These are phyloP conservation scores for Sarcodon sp. DNA, from an alignment of 768 basidiomycete genomes.

Conservation along the genomic window DNA sequence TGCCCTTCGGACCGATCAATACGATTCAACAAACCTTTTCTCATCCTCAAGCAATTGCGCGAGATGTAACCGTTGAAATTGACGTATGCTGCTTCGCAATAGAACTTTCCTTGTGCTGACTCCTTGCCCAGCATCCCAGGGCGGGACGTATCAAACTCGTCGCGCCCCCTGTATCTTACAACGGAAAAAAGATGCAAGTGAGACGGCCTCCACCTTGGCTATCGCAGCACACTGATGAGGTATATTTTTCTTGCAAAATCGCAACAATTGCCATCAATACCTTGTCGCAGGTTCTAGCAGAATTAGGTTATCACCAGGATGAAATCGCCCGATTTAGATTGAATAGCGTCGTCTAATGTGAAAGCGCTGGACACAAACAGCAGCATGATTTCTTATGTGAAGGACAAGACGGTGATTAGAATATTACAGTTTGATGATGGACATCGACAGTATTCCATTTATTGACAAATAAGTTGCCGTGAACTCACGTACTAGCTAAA, in stretches of 20 bases:
- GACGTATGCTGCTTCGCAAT: conserved; percentile 35
- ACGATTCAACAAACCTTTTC: conserved; percentile 81
- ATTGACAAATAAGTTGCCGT: no score
- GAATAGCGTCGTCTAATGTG: conserved; percentile 14
- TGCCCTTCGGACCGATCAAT: conserved; percentile 88
- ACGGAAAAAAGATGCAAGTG: conserved; percentile 67
- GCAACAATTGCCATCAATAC: neutral
- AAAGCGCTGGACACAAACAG: no score
- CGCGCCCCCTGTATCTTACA: conserved; percentile 71
- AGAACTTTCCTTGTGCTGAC: neutral
- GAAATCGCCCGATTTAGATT: conserved; percentile 14
- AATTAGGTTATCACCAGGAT: conserved; percentile 18
- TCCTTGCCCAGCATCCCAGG: conserved; percentile 18
- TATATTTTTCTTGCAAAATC: conserved; percentile 13
- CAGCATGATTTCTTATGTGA: no score
- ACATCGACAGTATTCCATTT: no score
- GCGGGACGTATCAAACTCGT: conserved; percentile 59
- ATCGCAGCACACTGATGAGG: conserved; percentile 75
- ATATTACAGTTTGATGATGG: no score
- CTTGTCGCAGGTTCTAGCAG: conserved; percentile 10
- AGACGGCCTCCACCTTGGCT: conserved; percentile 76
- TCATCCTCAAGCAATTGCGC: conserved; percentile 76
- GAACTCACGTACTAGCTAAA: no score
- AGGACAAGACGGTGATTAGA: no score
- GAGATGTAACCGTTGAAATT: conserved; percentile 64